A percentile compares a stretch with the other conserved stretches of the same genome.
Conservation (phyloP, 164 flowering plant species). For the Macadamia tetraphylla region DNA sequence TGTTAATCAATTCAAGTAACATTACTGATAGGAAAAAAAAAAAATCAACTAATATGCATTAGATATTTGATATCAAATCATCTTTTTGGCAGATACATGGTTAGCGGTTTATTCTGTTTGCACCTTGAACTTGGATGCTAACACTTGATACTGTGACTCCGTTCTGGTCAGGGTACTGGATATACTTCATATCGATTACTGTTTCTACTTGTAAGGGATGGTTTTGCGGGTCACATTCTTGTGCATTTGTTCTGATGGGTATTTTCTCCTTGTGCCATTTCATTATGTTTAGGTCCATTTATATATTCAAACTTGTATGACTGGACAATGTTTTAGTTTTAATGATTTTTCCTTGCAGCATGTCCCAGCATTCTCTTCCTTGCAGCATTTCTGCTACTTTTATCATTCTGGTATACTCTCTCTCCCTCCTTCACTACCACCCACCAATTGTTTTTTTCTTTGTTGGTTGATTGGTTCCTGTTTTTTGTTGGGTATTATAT, state of each 20-base stretch:
- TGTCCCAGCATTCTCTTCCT: conserved; percentile 67
- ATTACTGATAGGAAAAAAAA: neutral
- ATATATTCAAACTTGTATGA: conserved; percentile 1
- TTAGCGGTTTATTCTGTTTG: neutral
- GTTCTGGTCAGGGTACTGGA: conserved; percentile 51
- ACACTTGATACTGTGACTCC: neutral
- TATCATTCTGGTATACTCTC: conserved; percentile 78
- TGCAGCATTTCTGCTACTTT: conserved; percentile 80
- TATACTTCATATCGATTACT: conserved; percentile 56
- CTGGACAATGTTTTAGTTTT: neutral
- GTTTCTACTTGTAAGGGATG: conserved; percentile 65
- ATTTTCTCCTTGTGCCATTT: conserved; percentile 12
- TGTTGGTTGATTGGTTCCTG: neutral
- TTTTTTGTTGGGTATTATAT: neutral
- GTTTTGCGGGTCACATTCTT: conserved; percentile 66
- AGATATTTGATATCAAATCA: neutral
- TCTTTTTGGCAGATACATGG: no score
- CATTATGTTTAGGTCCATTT: neutral
- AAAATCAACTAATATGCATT: no score
- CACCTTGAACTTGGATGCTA: neutral
- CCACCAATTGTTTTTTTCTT: neutral
- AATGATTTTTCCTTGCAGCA: conserved; percentile 48
- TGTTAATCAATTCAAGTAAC: neutral
- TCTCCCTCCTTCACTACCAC: neutral
- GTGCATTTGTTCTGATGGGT: conserved; percentile 86